phyloP scores from a whole-genome alignment of 176 grass and related monocot species.

The Musa itinerans region DNA sequence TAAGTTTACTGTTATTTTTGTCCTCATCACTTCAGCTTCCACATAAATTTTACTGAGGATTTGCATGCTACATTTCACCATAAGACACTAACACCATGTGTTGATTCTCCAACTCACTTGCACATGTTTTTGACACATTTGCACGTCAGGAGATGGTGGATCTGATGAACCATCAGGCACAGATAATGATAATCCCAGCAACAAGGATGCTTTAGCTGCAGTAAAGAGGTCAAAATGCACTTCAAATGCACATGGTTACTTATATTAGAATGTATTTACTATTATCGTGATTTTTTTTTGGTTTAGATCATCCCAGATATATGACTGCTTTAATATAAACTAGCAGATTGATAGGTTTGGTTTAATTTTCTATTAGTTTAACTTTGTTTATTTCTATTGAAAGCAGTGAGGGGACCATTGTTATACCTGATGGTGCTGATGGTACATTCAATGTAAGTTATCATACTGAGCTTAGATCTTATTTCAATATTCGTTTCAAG shows the following conservation, averaged over 20 bases:
- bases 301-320: not conserved
- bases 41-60: conserved; percentile 5
- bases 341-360: not conserved
- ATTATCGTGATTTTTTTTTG: not conserved
- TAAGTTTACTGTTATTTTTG: not conserved
- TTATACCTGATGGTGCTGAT: conserved; percentile 26
- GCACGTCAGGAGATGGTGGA: conserved; percentile 41
- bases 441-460: conserved; percentile 46
- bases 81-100: conserved; percentile 12
- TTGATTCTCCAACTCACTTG: conserved; percentile 32
- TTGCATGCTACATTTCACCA: conserved; percentile 13
- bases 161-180: conserved; percentile 40
- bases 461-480: not conserved
- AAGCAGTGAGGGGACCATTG: conserved; percentile 26
- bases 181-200: conserved; percentile 40
- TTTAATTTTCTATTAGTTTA: not conserved
- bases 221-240: conserved; percentile 40
- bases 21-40: conserved; percentile 1
- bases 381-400: conserved; percentile 18
- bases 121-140: conserved; percentile 32
- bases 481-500: not conserved
- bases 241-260: conserved; percentile 37
- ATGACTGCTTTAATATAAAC: not conserved
- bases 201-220: conserved; percentile 37
- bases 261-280: conserved; percentile 1